Evolutionary conservation across 2,329 filamentous ascomycete species (phyloP).

Genomic region (Corniculantispora saksenae): DNA sequence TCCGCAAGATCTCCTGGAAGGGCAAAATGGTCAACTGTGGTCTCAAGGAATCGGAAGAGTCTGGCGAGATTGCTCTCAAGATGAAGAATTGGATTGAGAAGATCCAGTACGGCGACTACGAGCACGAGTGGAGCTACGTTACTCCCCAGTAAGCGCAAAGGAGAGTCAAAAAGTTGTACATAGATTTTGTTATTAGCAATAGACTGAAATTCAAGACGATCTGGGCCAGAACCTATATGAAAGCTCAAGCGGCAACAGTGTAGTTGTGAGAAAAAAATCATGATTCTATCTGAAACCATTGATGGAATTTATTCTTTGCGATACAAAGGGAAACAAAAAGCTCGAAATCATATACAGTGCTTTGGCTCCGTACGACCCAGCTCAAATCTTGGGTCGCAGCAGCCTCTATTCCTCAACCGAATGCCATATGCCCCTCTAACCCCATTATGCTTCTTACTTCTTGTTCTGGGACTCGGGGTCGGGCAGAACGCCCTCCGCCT

Average conservation of each 20-base stretch:
- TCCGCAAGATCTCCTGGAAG: slow-evolving; percentile 87
- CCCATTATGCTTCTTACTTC: slow-evolving; percentile 41
- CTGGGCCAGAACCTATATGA: background rate
- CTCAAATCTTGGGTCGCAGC: slow-evolving; percentile 15
- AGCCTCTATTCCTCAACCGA: slow-evolving; percentile 17
- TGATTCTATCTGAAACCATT: slow-evolving; percentile 31
- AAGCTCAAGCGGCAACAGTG: background rate
- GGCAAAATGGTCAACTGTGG: slow-evolving; percentile 81
- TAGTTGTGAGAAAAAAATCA: slow-evolving; percentile 15
- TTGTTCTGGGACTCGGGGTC: slow-evolving; percentile 66
- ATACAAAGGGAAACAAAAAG: slow-evolving; percentile 28
- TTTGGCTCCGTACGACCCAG: slow-evolving; percentile 16
- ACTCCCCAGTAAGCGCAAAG: slow-evolving; percentile 28
- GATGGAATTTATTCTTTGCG: slow-evolving; percentile 30
- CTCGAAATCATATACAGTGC: slow-evolving; percentile 35
- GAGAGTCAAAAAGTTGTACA: slow-evolving; percentile 21
- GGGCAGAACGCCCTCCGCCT: slow-evolving; percentile 89
- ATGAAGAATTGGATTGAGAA: slow-evolving; percentile 98
- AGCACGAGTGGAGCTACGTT: slow-evolving; percentile 83
- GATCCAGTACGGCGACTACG: slow-evolving; percentile 92
- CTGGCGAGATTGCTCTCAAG: slow-evolving; percentile 77
- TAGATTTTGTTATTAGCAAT: slow-evolving; percentile 8
- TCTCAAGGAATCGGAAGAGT: slow-evolving; percentile 77
- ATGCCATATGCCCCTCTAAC: slow-evolving; percentile 2
- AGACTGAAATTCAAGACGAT: background rate